A percentile compares a stretch with the other conserved stretches of the same genome.
These are phyloP conservation scores for Noccaea caerulescens DNA, from an alignment of 345 rosid species.

Conservation along the genomic window DNA sequence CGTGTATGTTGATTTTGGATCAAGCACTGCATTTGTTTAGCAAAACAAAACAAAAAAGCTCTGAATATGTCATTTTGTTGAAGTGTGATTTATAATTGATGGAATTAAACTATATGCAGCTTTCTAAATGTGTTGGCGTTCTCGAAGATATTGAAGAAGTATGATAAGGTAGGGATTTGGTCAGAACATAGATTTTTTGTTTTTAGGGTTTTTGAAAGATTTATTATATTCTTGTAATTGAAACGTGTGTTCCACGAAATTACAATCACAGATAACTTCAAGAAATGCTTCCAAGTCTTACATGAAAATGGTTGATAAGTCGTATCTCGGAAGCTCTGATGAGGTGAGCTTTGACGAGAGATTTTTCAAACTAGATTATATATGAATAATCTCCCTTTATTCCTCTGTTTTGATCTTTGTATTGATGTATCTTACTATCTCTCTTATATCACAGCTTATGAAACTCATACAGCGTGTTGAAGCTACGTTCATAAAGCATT, in stretches of 20 bases:
- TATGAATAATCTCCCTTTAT: too few species aligned
- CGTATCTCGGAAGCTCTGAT: slow-evolving; percentile 49
- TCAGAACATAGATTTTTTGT: neutral
- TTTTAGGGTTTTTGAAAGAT: neutral
- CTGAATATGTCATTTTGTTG: neutral
- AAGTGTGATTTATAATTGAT: neutral
- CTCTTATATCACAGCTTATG: slow-evolving; percentile 43
- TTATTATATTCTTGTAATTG: neutral
- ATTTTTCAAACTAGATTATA: too few species aligned
- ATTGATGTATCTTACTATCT: neutral
- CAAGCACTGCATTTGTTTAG: neutral
- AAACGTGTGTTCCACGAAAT: neutral
- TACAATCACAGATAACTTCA: slow-evolving; percentile 41
- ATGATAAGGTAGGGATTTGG: slow-evolving; percentile 55
- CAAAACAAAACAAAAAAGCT: too few species aligned
- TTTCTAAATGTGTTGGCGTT: slow-evolving; percentile 62
- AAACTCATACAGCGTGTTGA: slow-evolving; percentile 64
- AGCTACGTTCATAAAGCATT: slow-evolving; percentile 66
- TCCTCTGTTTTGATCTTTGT: neutral
- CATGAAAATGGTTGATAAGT: slow-evolving; percentile 52
- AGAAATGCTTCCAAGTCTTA: slow-evolving; percentile 47
- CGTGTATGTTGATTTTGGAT: neutral
- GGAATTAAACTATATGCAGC: slow-evolving; percentile 27
- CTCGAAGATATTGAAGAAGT: slow-evolving; percentile 73
- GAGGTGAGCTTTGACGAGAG: slow-evolving; percentile 20